Conservation (phyloP, 148 eudicot species). For the Polygonum aviculare region DNA sequence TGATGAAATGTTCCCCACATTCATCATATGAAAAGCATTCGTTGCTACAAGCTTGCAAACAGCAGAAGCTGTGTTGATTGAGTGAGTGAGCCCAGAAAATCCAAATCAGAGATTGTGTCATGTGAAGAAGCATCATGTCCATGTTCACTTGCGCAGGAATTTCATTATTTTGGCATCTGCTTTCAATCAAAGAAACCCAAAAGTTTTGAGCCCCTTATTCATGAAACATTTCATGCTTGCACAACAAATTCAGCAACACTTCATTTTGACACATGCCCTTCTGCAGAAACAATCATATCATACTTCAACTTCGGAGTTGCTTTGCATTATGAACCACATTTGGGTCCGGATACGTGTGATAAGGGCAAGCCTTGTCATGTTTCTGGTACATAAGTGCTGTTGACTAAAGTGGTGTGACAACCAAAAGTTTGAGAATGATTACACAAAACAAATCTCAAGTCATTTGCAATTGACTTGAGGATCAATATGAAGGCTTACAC, state of each 20-base stretch:
- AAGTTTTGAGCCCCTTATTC: not conserved
- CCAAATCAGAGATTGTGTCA: not conserved
- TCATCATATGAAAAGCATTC: not conserved
- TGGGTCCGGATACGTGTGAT: not conserved
- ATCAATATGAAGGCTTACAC: not conserved
- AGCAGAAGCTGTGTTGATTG: not conserved
- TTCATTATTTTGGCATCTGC: slow-evolving; percentile 4
- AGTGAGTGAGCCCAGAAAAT: not conserved
- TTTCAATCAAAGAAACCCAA: slow-evolving; percentile 3
- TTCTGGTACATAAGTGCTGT: not conserved
- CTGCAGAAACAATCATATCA: not conserved
- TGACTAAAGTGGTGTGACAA: not conserved
- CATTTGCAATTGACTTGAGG: not conserved
- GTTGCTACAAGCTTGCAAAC: not conserved
- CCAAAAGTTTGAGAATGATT: not conserved
- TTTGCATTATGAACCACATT: not conserved
- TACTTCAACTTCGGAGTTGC: not conserved
- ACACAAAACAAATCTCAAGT: not conserved
- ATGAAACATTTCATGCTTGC: slow-evolving; percentile 8
- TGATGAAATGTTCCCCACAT: slow-evolving; percentile 2
- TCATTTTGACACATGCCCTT: not conserved
- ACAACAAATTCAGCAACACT: slow-evolving; percentile 6
- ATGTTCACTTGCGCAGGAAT: not conserved
- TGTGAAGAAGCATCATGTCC: slow-evolving; percentile 6
- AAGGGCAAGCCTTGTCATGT: not conserved